Percentiles rank a stretch among this genome's conserved stretches.
Evolutionary conservation across 2,329 filamentous ascomycete species (phyloP).

Genomic region (Fusarium chuoi): DNA sequence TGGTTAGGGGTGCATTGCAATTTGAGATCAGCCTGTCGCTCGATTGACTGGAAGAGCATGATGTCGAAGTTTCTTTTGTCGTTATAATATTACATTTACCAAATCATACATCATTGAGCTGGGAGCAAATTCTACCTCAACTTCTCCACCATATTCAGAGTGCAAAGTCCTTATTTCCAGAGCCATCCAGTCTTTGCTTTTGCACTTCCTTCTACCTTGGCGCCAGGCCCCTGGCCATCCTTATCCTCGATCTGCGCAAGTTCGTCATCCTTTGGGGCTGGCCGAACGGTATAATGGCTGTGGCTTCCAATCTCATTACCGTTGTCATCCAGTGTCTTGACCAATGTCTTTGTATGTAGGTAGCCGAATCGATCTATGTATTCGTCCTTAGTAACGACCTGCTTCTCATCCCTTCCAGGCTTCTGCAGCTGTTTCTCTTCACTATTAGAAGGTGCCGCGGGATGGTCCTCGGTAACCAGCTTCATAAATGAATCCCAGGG

Average conservation of each 20-base stretch:
- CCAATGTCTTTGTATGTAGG: slow-evolving; percentile 54
- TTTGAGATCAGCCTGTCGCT: slow-evolving; percentile 6
- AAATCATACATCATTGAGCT: slow-evolving; percentile 29
- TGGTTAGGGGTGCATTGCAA: background rate
- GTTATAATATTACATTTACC: slow-evolving; percentile 11
- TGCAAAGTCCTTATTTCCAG: slow-evolving; percentile 49
- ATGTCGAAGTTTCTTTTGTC: background rate
- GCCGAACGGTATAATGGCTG: slow-evolving; percentile 49
- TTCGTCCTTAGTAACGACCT: slow-evolving; percentile 53
- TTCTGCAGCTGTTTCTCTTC: slow-evolving; percentile 9
- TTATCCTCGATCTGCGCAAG: slow-evolving; percentile 14
- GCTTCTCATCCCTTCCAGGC: slow-evolving; percentile 37
- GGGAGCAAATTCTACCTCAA: background rate
- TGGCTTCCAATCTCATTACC: slow-evolving; percentile 55
- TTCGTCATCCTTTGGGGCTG: slow-evolving; percentile 40
- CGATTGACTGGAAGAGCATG: background rate
- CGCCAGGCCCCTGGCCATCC: slow-evolving; percentile 9
- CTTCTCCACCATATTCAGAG: background rate
- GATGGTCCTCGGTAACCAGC: slow-evolving; percentile 42
- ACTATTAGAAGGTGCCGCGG: slow-evolving; percentile 6
- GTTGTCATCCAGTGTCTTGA: slow-evolving; percentile 53
- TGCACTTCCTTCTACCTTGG: slow-evolving; percentile 25
- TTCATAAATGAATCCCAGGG: slow-evolving; percentile 56
- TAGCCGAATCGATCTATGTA: slow-evolving; percentile 57
- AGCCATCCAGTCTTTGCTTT: slow-evolving; percentile 52